Conservation (phyloP, 1,284 basidiomycete genomes). For the Rhodotorula sp. region DNA sequence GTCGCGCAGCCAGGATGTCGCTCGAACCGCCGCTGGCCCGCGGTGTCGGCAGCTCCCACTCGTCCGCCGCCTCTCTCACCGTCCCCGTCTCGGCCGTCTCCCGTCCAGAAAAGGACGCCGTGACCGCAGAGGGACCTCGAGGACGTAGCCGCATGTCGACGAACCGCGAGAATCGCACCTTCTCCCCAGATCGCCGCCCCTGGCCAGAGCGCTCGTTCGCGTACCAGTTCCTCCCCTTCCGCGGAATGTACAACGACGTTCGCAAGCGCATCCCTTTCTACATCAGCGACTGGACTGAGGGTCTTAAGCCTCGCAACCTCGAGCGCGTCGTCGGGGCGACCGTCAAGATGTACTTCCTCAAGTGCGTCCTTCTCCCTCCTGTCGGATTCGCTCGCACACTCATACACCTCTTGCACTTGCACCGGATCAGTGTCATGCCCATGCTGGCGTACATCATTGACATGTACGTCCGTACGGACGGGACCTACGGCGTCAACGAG, state of each 20-base stretch:
- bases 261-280: slow-evolving; percentile 75
- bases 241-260: slow-evolving; percentile 78
- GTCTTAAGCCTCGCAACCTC: slow-evolving; percentile 57
- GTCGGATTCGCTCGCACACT: neutral
- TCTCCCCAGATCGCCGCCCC: slow-evolving; percentile 7
- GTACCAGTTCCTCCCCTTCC: slow-evolving; percentile 45
- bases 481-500: slow-evolving; percentile 87
- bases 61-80: neutral
- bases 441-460: slow-evolving; percentile 92
- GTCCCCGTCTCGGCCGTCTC: neutral
- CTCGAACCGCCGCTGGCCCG: neutral
- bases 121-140: neutral
- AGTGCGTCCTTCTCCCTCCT: slow-evolving; percentile 54
- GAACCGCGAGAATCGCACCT: neutral
- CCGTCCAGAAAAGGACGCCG: neutral
- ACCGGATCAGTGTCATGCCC: slow-evolving; percentile 54
- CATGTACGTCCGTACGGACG: slow-evolving; percentile 81
- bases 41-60: neutral
- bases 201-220: slow-evolving; percentile 38
- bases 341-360: slow-evolving; percentile 74
- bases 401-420: neutral
- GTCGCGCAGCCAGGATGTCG: neutral
- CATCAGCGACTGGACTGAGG: slow-evolving; percentile 79
- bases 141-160: too few relatives aligned
- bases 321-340: slow-evolving; percentile 67